Conservation (phyloP, 2,329 filamentous ascomycete species). For the Mycosphaerelloides madeirae region DNA sequence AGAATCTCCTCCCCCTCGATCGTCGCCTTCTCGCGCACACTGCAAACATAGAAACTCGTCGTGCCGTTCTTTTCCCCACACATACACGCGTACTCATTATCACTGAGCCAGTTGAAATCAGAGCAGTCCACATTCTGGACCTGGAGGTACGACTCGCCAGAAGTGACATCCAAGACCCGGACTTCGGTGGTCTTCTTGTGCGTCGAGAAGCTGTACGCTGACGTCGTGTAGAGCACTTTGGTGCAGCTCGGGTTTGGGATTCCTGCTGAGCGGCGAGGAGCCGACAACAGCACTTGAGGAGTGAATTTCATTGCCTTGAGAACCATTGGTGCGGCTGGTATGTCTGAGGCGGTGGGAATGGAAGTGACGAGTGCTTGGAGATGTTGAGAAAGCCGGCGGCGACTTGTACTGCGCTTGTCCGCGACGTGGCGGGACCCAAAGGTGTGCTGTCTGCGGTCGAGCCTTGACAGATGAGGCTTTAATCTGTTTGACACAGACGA, state of each 20-base stretch:
- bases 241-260: constrained; percentile 65
- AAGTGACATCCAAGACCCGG: constrained; percentile 64
- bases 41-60: constrained; percentile 29
- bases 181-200: constrained; percentile 67
- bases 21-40: constrained; percentile 11
- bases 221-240: constrained; percentile 62
- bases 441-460: too few relatives aligned
- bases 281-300: constrained; percentile 70
- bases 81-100: constrained; percentile 57
- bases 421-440: too few relatives aligned
- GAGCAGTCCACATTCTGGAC: constrained; percentile 60
- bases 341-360: too few relatives aligned
- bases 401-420: too few relatives aligned
- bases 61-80: constrained; percentile 39
- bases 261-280: constrained; percentile 66
- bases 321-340: constrained; percentile 58
- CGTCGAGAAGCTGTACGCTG: constrained; percentile 73
- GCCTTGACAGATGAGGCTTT: too few relatives aligned
- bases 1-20: not conserved
- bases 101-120: constrained; percentile 72
- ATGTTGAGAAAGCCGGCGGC: too few relatives aligned
- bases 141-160: constrained; percentile 61
- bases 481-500: too few relatives aligned
- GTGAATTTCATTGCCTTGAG: constrained; percentile 67
- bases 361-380: too few relatives aligned